Conservation (phyloP, 2,329 filamentous ascomycete species). For the Talaromyces funiculosus region DNA sequence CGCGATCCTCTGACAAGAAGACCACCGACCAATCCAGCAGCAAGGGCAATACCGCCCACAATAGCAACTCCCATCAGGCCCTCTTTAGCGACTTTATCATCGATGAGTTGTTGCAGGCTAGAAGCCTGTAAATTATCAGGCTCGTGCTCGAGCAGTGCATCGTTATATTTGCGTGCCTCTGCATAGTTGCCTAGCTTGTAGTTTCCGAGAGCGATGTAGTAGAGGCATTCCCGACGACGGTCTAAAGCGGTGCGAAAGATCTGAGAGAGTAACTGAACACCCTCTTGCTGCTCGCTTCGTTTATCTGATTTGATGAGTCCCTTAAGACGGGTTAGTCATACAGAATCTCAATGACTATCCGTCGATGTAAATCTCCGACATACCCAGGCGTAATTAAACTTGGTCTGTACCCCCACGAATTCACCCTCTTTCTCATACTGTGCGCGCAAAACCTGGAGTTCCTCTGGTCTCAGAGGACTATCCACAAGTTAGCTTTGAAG, state of each 20-base stretch:
- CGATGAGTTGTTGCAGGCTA: slow-evolving; percentile 80
- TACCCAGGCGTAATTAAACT: slow-evolving; percentile 99
- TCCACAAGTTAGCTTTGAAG: slow-evolving; percentile 12
- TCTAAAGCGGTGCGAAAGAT: slow-evolving; percentile 94
- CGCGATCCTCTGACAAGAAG: slow-evolving; percentile 73
- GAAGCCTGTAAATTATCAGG: slow-evolving; percentile 84
- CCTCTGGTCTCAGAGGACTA: slow-evolving; percentile 82
- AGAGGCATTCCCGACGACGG: slow-evolving; percentile 92
- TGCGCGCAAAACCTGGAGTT: slow-evolving; percentile 83
- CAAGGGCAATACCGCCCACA: slow-evolving; percentile 84
- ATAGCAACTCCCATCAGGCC: slow-evolving; percentile 92
- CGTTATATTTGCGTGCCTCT: slow-evolving; percentile 91
- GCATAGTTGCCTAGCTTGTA: slow-evolving; percentile 98
- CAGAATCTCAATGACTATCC: not conserved
- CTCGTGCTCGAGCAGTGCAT: slow-evolving; percentile 83
- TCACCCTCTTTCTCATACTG: slow-evolving; percentile 98
- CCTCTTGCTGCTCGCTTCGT: slow-evolving; percentile 85
- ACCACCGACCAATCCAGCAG: slow-evolving; percentile 86
- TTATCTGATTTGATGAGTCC: slow-evolving; percentile 89
- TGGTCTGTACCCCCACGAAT: slow-evolving; percentile 94
- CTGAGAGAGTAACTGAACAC: slow-evolving; percentile 86
- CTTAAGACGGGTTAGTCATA: slow-evolving; percentile 40
- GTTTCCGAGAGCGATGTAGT: slow-evolving; percentile 94
- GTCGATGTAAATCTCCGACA: slow-evolving; percentile 17
- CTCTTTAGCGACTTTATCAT: slow-evolving; percentile 94